phyloP scores from a whole-genome alignment of 352 stramenopile genomes.

The Phytophthora constricta region DNA sequence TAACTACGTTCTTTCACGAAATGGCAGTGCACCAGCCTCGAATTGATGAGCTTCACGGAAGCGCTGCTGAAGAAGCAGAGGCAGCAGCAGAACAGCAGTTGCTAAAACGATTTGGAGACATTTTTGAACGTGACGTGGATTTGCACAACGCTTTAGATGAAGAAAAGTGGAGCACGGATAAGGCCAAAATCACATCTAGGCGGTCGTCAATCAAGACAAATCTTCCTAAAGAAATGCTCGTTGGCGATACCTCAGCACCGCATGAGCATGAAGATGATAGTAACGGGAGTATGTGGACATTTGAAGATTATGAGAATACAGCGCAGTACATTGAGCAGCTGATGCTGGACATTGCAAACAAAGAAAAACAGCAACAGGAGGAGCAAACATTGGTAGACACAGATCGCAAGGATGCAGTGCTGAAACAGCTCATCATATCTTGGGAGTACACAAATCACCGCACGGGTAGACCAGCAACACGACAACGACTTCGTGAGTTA shows the following conservation, averaged over 20 bases:
- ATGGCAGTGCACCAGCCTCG: slow-evolving; percentile 54
- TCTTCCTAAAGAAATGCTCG: slow-evolving; percentile 26
- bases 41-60: slow-evolving; percentile 27
- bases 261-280: slow-evolving; percentile 7
- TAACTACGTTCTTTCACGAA: slow-evolving; percentile 60
- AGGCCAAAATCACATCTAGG: slow-evolving; percentile 30
- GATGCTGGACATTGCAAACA: slow-evolving; percentile 38
- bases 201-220: slow-evolving; percentile 22
- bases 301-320: slow-evolving; percentile 61
- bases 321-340: slow-evolving; percentile 56
- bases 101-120: slow-evolving; percentile 45
- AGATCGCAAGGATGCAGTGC: slow-evolving; percentile 12
- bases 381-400: background rate
- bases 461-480: slow-evolving; percentile 5
- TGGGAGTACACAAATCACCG: slow-evolving; percentile 39
- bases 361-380: slow-evolving; percentile 21
- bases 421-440: slow-evolving; percentile 34
- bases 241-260: background rate
- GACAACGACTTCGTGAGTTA: slow-evolving; percentile 15
- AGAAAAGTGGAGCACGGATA: slow-evolving; percentile 52
- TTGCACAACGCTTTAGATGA: slow-evolving; percentile 59
- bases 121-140: slow-evolving; percentile 48
- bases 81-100: slow-evolving; percentile 37
- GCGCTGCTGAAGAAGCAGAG: slow-evolving; percentile 14
- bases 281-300: slow-evolving; percentile 26